Evolutionary conservation across 208 protist genomes (phyloP).

Genomic region (Acanthamoeba lenticulata): DNA sequence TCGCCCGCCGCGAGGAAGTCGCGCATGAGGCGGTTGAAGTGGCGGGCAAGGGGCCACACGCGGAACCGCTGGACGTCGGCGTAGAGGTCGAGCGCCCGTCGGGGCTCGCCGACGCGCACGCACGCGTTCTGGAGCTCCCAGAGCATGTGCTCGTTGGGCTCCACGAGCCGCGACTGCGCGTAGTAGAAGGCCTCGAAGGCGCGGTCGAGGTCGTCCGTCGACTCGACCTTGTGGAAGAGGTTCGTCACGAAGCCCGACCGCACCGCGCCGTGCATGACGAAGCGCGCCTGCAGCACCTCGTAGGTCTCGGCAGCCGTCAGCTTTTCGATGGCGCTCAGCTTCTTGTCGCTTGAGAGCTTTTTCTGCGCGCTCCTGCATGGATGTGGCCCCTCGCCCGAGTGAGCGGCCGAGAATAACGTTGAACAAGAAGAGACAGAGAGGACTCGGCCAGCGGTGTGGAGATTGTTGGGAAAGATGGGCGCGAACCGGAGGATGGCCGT

Average conservation of each 20-base stretch:
- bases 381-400: background rate
- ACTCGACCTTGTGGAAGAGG: conserved; percentile 26
- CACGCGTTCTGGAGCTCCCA: background rate
- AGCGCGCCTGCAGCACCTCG: background rate
- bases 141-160: conserved; percentile 17
- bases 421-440: background rate
- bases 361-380: background rate
- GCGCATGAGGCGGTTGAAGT: conserved; percentile 16
- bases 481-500: background rate
- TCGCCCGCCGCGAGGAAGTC: background rate
- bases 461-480: background rate
- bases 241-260: background rate
- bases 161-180: background rate
- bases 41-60: background rate
- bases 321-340: background rate
- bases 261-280: background rate
- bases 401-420: background rate
- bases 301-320: background rate
- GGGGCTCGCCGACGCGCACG: background rate
- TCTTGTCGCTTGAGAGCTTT: background rate
- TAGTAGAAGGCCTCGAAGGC: conserved; percentile 18
- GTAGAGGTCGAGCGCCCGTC: background rate
- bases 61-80: background rate
- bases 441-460: too few relatives aligned
- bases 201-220: background rate